Base-by-base conservation (phyloP, 1,284 basidiomycete genomes). In the Cerioporus squamosus region DNA sequence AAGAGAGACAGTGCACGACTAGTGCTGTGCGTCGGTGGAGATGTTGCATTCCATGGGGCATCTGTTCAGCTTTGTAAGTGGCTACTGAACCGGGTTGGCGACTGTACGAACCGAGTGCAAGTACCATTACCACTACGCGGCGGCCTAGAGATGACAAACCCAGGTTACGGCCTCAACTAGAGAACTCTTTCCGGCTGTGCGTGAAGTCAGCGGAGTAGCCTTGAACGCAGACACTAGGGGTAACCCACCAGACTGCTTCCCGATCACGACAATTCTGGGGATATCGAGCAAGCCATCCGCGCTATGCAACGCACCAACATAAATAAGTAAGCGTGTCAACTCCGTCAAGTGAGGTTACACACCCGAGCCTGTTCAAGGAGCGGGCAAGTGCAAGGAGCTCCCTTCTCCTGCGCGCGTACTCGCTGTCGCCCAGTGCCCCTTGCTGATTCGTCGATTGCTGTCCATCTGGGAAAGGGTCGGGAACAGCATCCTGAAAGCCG, bases 91-190 rank as follows among this genome's bases (percentile, higher is more conserved):
- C 6, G 9, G 26, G 26, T 9, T 29, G 26, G 9, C 26, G 26
- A 29, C 26, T n/a, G n/a, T 29, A 29, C 26, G 26, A 29, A 29
- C 26, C 26, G 5, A 9, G 26, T 29, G 26, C n/a, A n/a, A n/a
- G n/a, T n/a, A n/a, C n/a, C n/a, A n/a, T n/a, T n/a, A n/a, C n/a
- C n/a, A n/a, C n/a, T n/a, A n/a, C n/a, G n/a, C n/a, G n/a, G n/a
- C n/a, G n/a, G n/a, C n/a, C n/a, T n/a, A n/a, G n/a, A n/a, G n/a
- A n/a, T n/a, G 23, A 70, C 78, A 44, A 66, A 86, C 85, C 10
- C 81, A 81, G 15, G 79, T 83, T 0, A 86, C 80, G 0, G 81
- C 84, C 59, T 86, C 84, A 0, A 86, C 81, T 0, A 58, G 53
- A 38, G 64, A 54, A 52, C 51, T 68, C 77, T 60, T 66, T 78